Evolutionary conservation across 23 red algal genomes (phyloP), one percentile per base, ranked within the genome.

Genomic region (Gracilaria vermiculophylla): DNA sequence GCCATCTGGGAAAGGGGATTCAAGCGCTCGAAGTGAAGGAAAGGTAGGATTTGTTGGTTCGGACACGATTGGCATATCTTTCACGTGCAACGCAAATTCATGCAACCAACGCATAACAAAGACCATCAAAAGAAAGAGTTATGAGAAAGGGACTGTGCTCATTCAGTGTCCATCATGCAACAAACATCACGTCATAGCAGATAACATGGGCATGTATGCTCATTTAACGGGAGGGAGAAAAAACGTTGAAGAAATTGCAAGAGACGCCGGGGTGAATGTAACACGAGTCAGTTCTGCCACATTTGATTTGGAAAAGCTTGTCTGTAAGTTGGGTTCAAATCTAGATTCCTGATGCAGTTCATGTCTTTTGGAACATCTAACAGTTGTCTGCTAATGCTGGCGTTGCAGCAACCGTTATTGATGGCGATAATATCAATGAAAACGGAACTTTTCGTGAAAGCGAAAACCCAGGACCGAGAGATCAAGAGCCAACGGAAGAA

Each of bases 231-330:
- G 87, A 3, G 87, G 87, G 2, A 67, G 48, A 25, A 91, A 58
- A 42, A 91, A 91, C 47, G 48, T 91, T 10, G 87, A 91, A 33
- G 87, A 91, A 51, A 81, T 91, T 43, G 87, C 87, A 8, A 91
- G 65, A 60, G 55, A 53, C 42, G 32, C 29, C 2, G 87, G 87
- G 6, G 37, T 45, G 87, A 51, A 56, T 34, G 44, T 91, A 12
- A 91, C 73, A 40, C 36, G 76, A 40, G 87, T 91, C 39, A 57
- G 21, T 40, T 39, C 58, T 66, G 41, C 69, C 0, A 47, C 62
- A 27, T 91, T 81, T 35, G 29, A 67, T 61, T 62, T 91, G 27
- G 87, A 91, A 48, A 80, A 91, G 14, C 43, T 62, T 77, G 53
- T 60, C 24, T 61, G 84, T 88, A 77, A 77, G 84, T 88, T 42